phyloP scores from a whole-genome alignment of 202 grass and related monocot genomes.

The Setaria italica region DNA sequence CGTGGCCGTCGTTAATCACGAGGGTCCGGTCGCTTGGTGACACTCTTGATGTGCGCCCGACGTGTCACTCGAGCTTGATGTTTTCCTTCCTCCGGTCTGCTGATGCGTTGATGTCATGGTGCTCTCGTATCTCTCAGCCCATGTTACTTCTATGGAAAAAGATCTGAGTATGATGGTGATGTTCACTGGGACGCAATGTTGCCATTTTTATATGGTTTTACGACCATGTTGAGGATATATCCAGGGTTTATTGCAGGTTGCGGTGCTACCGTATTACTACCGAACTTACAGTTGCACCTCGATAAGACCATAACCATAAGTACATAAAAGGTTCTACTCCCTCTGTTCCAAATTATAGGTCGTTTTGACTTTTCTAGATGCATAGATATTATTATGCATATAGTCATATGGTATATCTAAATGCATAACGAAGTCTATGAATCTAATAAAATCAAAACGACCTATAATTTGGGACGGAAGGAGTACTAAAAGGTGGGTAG shows the following conservation, averaged over 20 bases:
- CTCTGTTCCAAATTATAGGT: too few relatives aligned
- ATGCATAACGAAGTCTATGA: too few relatives aligned
- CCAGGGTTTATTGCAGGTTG: too few relatives aligned
- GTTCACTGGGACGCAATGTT: not conserved
- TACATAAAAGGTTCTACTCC: not conserved
- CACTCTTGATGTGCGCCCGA: not conserved
- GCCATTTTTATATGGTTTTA: not conserved
- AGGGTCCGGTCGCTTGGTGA: not conserved
- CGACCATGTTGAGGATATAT: too few relatives aligned
- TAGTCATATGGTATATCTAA: too few relatives aligned
- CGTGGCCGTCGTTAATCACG: conserved; percentile 40
- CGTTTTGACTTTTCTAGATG: too few relatives aligned
- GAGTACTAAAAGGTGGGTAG: too few relatives aligned
- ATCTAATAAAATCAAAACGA: too few relatives aligned
- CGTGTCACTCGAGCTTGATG: not conserved
- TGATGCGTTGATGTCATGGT: not conserved
- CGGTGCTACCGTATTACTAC: too few relatives aligned
- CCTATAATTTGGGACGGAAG: too few relatives aligned
- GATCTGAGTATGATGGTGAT: not conserved
- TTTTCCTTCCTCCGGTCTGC: not conserved
- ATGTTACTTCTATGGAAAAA: not conserved
- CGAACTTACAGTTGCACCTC: not conserved
- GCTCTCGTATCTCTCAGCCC: not conserved
- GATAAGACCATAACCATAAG: not conserved
- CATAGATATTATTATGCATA: too few relatives aligned